phyloP scores from a whole-genome alignment of 345 rosid species.

The Citrus mangshanensis region DNA sequence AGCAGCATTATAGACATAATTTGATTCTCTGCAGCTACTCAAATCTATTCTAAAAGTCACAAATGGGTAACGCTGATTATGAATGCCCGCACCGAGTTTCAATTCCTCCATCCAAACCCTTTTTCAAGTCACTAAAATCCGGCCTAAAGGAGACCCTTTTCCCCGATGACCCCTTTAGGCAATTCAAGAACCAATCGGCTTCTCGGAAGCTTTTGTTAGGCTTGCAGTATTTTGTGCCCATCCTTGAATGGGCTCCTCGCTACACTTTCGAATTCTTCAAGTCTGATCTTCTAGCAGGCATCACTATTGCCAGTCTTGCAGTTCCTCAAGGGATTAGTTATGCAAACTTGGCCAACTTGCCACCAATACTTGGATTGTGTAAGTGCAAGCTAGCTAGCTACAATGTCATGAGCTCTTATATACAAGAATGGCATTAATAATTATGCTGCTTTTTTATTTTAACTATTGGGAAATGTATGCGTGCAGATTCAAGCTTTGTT shows the following conservation, averaged over 20 bases:
- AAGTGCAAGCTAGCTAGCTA: conserved; percentile 13
- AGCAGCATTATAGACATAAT: background rate
- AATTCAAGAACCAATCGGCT: conserved; percentile 64
- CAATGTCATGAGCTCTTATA: background rate
- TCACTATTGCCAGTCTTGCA: conserved; percentile 95
- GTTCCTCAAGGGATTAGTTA: conserved; percentile 98
- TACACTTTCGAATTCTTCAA: conserved; percentile 75
- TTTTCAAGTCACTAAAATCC: conserved; percentile 54
- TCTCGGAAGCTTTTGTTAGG: conserved; percentile 54
- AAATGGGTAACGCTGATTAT: conserved; percentile 38
- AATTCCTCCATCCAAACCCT: conserved; percentile 74
- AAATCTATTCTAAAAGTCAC: background rate
- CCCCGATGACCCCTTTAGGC: conserved; percentile 90
- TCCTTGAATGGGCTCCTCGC: conserved; percentile 87
- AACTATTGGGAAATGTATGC: background rate
- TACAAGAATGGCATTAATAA: background rate
- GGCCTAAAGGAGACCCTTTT: conserved; percentile 79
- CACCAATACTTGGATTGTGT: conserved; percentile 95
- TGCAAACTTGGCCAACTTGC: conserved; percentile 82
- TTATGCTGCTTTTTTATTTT: background rate
- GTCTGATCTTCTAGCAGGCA: conserved; percentile 78
- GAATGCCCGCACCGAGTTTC: conserved; percentile 50
- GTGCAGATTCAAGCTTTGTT: conserved; percentile 87
- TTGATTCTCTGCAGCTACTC: background rate
- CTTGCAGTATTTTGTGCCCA: conserved; percentile 67